Evolutionary conservation across 371 early-diverging fungal species (phyloP).

Genomic region (Actinomucor elegans): DNA sequence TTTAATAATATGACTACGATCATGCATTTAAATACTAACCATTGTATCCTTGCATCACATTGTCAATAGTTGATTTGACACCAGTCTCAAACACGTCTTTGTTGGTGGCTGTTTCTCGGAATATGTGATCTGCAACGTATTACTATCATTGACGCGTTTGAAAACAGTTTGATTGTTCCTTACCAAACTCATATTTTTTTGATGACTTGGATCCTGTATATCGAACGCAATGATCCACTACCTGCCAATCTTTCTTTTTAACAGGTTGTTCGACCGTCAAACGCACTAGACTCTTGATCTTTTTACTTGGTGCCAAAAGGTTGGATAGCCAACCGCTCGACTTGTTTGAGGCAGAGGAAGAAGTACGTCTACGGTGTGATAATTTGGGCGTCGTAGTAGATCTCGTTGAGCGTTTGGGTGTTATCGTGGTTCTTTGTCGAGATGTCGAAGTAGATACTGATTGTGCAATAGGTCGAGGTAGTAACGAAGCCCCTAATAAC

Average conservation of each 20-base stretch:
- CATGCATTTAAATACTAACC: no score
- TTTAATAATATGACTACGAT: not conserved
- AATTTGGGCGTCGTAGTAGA: no score
- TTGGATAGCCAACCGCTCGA: no score
- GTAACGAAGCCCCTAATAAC: not conserved
- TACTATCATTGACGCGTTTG: not conserved
- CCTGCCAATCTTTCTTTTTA: constrained; percentile 12
- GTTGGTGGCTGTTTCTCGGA: not conserved
- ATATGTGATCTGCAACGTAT: constrained; percentile 5
- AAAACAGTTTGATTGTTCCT: not conserved
- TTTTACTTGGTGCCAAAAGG: constrained; percentile 1
- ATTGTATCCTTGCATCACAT: constrained; percentile 16
- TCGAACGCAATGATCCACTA: not conserved
- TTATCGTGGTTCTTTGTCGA: constrained; percentile 10
- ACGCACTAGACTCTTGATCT: constrained; percentile 9
- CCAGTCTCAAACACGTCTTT: not conserved
- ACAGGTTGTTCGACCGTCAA: constrained; percentile 7
- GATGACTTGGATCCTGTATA: constrained; percentile 9
- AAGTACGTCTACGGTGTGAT: constrained; percentile 7
- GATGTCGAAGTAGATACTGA: not conserved
- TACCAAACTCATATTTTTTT: constrained; percentile 21
- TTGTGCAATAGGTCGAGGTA: constrained; percentile 1
- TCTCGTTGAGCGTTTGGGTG: not conserved
- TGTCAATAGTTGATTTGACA: not conserved
- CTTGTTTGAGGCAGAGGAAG: constrained; percentile 4